Evolutionary conservation across 306 rosid genomes (phyloP), one percentile per base, ranked within the genome.

Genomic region (Prunus mongolica): DNA sequence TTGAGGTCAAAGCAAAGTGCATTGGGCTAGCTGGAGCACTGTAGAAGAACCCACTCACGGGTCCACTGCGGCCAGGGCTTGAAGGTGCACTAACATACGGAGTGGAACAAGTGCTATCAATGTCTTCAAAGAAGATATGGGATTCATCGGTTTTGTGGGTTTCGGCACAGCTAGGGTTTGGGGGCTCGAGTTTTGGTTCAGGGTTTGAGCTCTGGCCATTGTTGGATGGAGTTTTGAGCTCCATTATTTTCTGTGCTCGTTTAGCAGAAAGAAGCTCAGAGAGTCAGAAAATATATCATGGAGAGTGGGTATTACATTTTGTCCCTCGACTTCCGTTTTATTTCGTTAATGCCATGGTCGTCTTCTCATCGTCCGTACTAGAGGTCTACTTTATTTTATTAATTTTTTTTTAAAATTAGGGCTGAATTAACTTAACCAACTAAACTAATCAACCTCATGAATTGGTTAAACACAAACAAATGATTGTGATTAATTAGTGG

Each of bases 21-120:
- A 91, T 83, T 65, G 99, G 99, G 60, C 99, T 93, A 0, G 97
- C 93, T 11, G 99, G 99, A 3, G 98, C 98, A 5, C 99, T 96
- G 88, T 96, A 96, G 80, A 83, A 93, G 62, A 93, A 91, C 4
- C 97, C 96, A 11, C 86, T 15, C 2, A 78, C 77, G 10, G 88
- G 82, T 12, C 84, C 87, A 0, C 67, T 63, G 13, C 93, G 91
- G 49, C 96, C 97, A 7, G 98, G 99, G 57, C 99, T 96, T 3
- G 99, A 96, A 12, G 99, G 97, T 0, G 98, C 98, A 52, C 98
- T 91, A 12, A 96, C 97, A 82, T 89, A 96, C 13, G 99, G 99
- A 11, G 98, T 96, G 46, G 99, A 96, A 64, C 97, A 96, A 28
- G 79, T 86, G 74, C 99, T 96, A 47, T 96, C 98, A 0, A 82